Evolutionary conservation across 495 filamentous ascomycete genomes (phyloP).

Genomic region (Aspergillus nanangensis): DNA sequence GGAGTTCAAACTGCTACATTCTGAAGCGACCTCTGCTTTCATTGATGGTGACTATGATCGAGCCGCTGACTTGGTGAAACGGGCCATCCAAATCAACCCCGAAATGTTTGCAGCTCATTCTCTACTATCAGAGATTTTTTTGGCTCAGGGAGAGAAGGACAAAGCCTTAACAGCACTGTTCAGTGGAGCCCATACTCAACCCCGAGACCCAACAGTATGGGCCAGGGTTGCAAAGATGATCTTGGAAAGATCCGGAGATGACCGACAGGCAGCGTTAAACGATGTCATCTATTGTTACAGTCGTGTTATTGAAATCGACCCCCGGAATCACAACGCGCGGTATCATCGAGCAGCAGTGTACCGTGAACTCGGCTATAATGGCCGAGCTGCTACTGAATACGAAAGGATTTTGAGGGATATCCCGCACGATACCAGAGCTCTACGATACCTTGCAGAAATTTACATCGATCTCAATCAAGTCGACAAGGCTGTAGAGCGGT

Average conservation of each 20-base stretch:
- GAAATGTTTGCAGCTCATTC: conserved; percentile 79
- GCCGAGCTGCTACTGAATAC: conserved; percentile 59
- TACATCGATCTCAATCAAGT: conserved; percentile 56
- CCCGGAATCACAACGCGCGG: conserved; percentile 52
- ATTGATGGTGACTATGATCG: conserved; percentile 60
- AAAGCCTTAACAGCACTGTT: conserved; percentile 64
- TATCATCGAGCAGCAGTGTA: conserved; percentile 56
- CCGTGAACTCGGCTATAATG: conserved; percentile 51
- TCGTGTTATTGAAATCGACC: conserved; percentile 60
- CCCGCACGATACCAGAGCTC: conserved; percentile 56
- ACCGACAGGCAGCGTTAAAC: conserved; percentile 45
- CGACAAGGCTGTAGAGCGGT: conserved; percentile 53
- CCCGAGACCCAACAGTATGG: conserved; percentile 65
- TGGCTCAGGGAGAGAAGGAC: conserved; percentile 61
- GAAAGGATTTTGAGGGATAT: conserved; percentile 52
- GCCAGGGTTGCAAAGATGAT: conserved; percentile 61
- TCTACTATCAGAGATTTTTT: conserved; percentile 66
- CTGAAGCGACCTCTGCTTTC: conserved; percentile 66
- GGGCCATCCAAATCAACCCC: conserved; percentile 75
- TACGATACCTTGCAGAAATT: conserved; percentile 61
- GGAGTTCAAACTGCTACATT: conserved; percentile 69
- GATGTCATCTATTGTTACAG: conserved; percentile 66
- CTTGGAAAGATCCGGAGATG: conserved; percentile 54
- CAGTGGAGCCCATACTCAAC: conserved; percentile 67
- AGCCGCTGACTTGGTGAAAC: conserved; percentile 56